phyloP scores from a whole-genome alignment of 805 yeast species.

The Blastobotrys chiropterorum region DNA sequence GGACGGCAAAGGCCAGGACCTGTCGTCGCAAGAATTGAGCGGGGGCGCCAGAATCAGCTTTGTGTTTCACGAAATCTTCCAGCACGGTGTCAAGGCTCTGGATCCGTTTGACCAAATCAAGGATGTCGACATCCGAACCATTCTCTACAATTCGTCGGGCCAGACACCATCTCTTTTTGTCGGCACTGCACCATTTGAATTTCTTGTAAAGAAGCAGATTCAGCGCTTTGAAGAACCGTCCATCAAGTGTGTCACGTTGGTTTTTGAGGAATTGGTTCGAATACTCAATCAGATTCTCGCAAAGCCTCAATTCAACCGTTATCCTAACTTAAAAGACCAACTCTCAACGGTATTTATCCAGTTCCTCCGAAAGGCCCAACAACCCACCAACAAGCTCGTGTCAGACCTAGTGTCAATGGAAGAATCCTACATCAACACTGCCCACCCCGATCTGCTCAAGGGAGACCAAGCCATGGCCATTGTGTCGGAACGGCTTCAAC shows the following conservation, averaged over 20 bases:
- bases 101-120: conserved; percentile 96
- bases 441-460: conserved; percentile 91
- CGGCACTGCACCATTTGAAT: conserved; percentile 96
- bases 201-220: conserved; percentile 86
- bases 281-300: conserved; percentile 79
- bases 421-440: conserved; percentile 91
- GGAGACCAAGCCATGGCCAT: conserved; percentile 93
- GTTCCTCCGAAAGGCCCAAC: conserved; percentile 68
- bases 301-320: conserved; percentile 77
- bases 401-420: conserved; percentile 78
- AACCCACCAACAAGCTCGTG: conserved; percentile 85
- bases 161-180: conserved; percentile 93
- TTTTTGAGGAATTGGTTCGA: conserved; percentile 91
- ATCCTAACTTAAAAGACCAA: conserved; percentile 88
- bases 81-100: conserved; percentile 83
- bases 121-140: conserved; percentile 92
- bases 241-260: conserved; percentile 78
- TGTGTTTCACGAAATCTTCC: conserved; percentile 94
- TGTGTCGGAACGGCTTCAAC: conserved; percentile 78
- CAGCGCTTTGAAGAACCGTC: conserved; percentile 92
- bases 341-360: conserved; percentile 74
- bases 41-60: conserved; percentile 98
- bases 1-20: conserved; percentile 90
- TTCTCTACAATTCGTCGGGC: conserved; percentile 95
- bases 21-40: conserved; percentile 81